A percentile compares a stretch with the other conserved stretches of the same genome.
Evolutionary conservation across 139 green algal species (phyloP).

Genomic region (Nannochloris sp.): DNA sequence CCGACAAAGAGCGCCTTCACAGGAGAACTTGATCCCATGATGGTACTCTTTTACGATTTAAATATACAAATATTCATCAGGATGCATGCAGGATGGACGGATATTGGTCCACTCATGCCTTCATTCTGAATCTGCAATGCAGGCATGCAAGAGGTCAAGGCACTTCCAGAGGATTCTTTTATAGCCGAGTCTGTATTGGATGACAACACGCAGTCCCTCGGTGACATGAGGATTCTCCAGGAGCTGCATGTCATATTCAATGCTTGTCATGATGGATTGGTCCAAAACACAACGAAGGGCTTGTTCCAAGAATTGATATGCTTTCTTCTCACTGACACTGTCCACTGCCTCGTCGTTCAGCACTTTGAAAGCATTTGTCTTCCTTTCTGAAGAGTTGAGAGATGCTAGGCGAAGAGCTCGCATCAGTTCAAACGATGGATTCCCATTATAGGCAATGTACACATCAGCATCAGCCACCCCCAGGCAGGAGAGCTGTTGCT

Average conservation of each 20-base stretch:
- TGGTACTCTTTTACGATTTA: neutral
- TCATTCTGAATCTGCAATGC: neutral
- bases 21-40: constrained; percentile 9
- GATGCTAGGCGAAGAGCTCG: constrained; percentile 23
- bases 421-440: constrained; percentile 52
- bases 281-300: neutral
- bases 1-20: constrained; percentile 50
- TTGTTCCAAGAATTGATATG: neutral
- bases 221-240: too few species aligned
- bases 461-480: neutral
- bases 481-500: neutral
- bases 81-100: too few species aligned
- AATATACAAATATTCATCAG: neutral
- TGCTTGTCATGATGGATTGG: too few species aligned
- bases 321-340: constrained; percentile 15
- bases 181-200: too few species aligned
- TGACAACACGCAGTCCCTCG: too few species aligned
- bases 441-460: constrained; percentile 34
- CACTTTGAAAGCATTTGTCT: constrained; percentile 6
- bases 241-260: too few species aligned
- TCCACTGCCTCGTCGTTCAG: constrained; percentile 14
- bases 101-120: neutral
- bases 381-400: constrained; percentile 6
- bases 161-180: too few species aligned
- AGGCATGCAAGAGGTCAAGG: too few species aligned